Evolutionary conservation across 164 flowering plant genomes (phyloP), one percentile per base, ranked within the genome.

Genomic region (Taxillus chinensis): DNA sequence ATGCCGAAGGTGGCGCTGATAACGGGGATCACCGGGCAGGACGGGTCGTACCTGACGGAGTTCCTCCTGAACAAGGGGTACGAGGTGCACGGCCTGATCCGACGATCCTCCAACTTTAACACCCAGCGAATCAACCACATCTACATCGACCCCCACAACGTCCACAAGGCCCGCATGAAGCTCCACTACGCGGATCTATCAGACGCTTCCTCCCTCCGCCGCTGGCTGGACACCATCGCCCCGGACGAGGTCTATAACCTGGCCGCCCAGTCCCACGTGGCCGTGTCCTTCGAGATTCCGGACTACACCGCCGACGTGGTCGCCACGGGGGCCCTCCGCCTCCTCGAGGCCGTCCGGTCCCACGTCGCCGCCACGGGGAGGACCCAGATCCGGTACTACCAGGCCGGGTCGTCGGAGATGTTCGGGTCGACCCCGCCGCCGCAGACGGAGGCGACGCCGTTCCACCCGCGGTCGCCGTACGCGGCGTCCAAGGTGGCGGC

Each of bases 1-100:
- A n/a, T 52, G 11, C 79, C 69, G 15, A 87, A 78, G 68, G 64
- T 79, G 2, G 98, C 98, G 2, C 70, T 92, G 67, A 80, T 92
- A 70, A 86, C 96, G 8, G 98, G 98, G 8, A 92, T 92, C 41
- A 92, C 98, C 9, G 98, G 98, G n/a, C 98, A 92, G 66, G 98
- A 92, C 60, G 96, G 98, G 0, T 92, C 98, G 3, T 92, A 92
- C 81, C 83, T 92, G 3, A 87, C 98, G 16, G 98, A 92, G 65
- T 85, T 92, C 73, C 91, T 92, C 55, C 78, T 91, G 62, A 50
- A 64, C 58, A 89, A 91, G 45, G 86, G 85, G 55, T 91, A 91
- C 70, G 83, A 83, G 41, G 96, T 90, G 10, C 98, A 92, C 65
- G 98, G 98, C 68, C 77, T 92, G 58, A 92, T 92, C 74, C 87